Evolutionary conservation across 345 rosid genomes (phyloP).

Genomic region (Boechera stricta): DNA sequence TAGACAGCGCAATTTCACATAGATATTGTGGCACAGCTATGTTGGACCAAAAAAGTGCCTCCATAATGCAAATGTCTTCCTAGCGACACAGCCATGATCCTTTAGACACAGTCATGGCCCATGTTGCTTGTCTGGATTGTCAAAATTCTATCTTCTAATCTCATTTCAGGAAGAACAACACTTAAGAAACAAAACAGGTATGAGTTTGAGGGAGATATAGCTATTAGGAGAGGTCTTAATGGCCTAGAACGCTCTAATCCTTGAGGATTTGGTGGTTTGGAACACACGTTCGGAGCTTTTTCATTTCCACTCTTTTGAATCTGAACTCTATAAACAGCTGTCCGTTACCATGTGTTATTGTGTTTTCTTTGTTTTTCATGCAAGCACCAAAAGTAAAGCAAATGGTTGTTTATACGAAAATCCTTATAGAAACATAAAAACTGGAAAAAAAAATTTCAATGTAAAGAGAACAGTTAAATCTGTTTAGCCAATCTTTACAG

Average conservation of each 20-base stretch:
- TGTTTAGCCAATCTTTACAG: neutral
- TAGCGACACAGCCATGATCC: neutral
- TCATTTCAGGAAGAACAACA: conserved; percentile 3
- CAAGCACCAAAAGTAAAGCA: neutral
- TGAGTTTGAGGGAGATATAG: neutral
- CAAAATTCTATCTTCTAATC: neutral
- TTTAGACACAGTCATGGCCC: conserved; percentile 3
- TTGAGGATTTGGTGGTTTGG: neutral
- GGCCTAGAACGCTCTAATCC: neutral
- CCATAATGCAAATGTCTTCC: conserved; percentile 1
- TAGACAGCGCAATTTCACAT: neutral
- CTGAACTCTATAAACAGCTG: neutral
- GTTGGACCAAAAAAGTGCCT: conserved; percentile 3
- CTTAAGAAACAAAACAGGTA: neutral
- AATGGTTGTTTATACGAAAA: neutral
- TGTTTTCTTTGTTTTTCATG: neutral
- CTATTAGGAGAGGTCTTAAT: neutral
- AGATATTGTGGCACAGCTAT: conserved; percentile 2
- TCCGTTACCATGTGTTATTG: neutral
- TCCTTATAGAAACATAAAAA: neutral
- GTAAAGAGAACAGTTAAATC: neutral
- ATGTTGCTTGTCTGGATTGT: neutral
- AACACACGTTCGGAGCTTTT: neutral
- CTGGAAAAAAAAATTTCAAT: neutral
- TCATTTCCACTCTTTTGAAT: neutral